Evolutionary conservation across 1,139 yeast species (phyloP), one percentile per base, ranked within the genome.

Genomic region (Wickerhamomyces sp.): DNA sequence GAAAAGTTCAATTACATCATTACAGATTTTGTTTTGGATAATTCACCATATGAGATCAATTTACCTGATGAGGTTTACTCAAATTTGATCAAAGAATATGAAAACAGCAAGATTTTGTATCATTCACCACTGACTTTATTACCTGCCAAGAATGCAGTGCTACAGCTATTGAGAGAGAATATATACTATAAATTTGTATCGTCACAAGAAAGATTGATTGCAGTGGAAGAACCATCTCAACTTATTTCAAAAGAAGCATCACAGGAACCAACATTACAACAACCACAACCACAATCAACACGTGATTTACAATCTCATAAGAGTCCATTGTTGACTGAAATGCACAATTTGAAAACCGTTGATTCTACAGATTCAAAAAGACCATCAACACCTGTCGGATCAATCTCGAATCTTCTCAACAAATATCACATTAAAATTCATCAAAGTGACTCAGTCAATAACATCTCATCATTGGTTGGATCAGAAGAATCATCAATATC

Each of bases 31-130:
- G 59, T 62, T 13, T 18, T 47, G 14, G 57, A 61, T 29, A 68
- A 73, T 49, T 65, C 79, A 0, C 74, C 73, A 6, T 66, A 62
- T 39, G 78, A 75, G 56, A 69, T 75, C 46, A 75, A 75, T 53
- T 55, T 75, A 11, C 70, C 78, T 0, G 63, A 67, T 46, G 60
- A 60, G 29, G 60, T 70, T 27, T 65, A 63, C 45, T 57, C 63
- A 34, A 61, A 61, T 33, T 63, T 75, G 38, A 54, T 68, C 10
- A 47, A 50, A n/a, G 75, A 70, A 46, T 48, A 45, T 26, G 49
- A 52, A 3, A 52, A 59, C 35, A 45, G 52, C 6, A 49, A 49
- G n/a, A 46, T 59, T 14, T 47, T 59, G 26, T 58, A 64, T 33
- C 79, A 74, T 46, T 63, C 69, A 11, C 79, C 79, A 0, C 41